Percentiles rank a stretch among this genome's conserved stretches.
These are phyloP conservation scores for Myxozyma geophila DNA, from an alignment of 805 yeast genomes.

Conservation along the genomic window DNA sequence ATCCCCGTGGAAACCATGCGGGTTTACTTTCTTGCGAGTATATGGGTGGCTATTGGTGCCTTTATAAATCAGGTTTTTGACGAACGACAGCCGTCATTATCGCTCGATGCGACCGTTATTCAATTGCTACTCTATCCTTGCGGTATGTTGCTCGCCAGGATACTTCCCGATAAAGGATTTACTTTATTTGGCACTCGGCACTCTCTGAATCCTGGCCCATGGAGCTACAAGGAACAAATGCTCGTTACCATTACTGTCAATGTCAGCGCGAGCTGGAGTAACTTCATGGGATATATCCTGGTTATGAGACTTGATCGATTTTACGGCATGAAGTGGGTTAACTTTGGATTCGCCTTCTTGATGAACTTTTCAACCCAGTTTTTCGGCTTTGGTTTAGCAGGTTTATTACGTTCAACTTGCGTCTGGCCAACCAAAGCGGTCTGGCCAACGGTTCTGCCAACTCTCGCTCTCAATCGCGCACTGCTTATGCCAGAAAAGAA, in stretches of 20 bases:
- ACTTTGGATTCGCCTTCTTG: conserved; percentile 59
- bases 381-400: conserved; percentile 58
- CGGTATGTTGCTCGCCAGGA: conserved; percentile 48
- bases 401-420: conserved; percentile 60
- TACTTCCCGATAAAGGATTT: conserved; percentile 21
- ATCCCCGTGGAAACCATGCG: conserved; percentile 20
- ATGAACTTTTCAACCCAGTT: conserved; percentile 61
- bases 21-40: conserved; percentile 51
- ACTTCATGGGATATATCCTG: conserved; percentile 16
- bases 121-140: conserved; percentile 68
- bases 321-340: conserved; percentile 40
- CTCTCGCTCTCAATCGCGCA: conserved; percentile 55
- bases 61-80: conserved; percentile 64
- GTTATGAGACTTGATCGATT: conserved; percentile 51
- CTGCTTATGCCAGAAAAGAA: conserved; percentile 28
- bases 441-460: conserved; percentile 65
- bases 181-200: conserved; percentile 45
- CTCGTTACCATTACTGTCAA: conserved; percentile 52
- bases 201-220: conserved; percentile 64
- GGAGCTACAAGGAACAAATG: conserved; percentile 68
- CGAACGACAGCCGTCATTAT: conserved; percentile 59
- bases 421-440: conserved; percentile 54
- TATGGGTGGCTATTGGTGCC: conserved; percentile 61
- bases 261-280: conserved; percentile 16
- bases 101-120: conserved; percentile 63